Percentiles rank a stretch among this genome's conserved stretches.
Evolutionary conservation across 495 filamentous ascomycete species (phyloP).

Genomic region (Parachaetomium inaequale): DNA sequence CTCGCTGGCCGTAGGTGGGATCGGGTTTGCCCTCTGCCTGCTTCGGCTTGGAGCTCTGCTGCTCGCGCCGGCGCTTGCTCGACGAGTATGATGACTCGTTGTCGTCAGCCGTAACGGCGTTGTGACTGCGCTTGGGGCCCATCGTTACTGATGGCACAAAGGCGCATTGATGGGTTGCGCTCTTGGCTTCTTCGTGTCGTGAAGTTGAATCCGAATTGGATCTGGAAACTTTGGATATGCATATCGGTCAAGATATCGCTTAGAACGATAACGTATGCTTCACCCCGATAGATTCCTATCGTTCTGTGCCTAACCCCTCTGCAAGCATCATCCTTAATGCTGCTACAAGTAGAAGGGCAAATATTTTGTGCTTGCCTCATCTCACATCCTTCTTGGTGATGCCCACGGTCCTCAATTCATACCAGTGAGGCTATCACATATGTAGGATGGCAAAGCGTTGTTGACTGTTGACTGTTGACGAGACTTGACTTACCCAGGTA

Average conservation of each 20-base stretch:
- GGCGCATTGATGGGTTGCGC: background rate
- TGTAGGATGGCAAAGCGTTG: too few relatives aligned
- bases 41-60: conserved; percentile 20
- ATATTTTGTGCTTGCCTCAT: too few relatives aligned
- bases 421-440: too few relatives aligned
- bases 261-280: too few relatives aligned
- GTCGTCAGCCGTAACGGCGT: conserved; percentile 9
- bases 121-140: conserved; percentile 31
- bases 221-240: background rate
- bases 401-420: too few relatives aligned
- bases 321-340: too few relatives aligned
- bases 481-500: too few relatives aligned
- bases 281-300: background rate
- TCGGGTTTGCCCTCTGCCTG: conserved; percentile 44
- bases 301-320: too few relatives aligned
- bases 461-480: too few relatives aligned
- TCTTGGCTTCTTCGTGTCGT: background rate
- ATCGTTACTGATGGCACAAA: conserved; percentile 18
- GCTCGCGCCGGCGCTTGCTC: conserved; percentile 31
- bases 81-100: conserved; percentile 19
- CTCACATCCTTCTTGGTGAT: too few relatives aligned
- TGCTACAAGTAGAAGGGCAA: too few relatives aligned
- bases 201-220: background rate
- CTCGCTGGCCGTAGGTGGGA: conserved; percentile 68
- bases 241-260: background rate